phyloP scores from a whole-genome alignment of 768 basidiomycete genomes.

The Harrya chromipes region DNA sequence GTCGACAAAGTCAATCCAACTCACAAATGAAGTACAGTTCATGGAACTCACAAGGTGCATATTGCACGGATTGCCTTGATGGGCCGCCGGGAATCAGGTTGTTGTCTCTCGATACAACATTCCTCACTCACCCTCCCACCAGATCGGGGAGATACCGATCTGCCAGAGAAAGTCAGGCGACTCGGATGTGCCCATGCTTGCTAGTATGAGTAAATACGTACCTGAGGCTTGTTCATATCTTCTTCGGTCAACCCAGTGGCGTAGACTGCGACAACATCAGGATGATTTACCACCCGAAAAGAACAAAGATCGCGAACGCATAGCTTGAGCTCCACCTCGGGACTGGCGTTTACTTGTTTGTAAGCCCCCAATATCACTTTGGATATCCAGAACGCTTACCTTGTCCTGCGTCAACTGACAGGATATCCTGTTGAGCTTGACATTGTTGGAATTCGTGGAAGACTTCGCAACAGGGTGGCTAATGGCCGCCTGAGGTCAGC shows the following conservation, averaged over 20 bases:
- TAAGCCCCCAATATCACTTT: background rate
- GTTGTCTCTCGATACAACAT: background rate
- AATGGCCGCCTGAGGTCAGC: constrained; percentile 2
- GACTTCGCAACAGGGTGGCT: constrained; percentile 22
- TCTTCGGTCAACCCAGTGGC: constrained; percentile 72
- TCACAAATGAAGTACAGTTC: background rate
- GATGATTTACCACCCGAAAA: background rate
- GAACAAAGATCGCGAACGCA: constrained; percentile 55
- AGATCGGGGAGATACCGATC: constrained; percentile 86
- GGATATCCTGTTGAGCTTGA: constrained; percentile 72
- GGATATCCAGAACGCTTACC: constrained; percentile 36
- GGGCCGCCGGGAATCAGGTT: constrained; percentile 1
- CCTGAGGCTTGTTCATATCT: constrained; percentile 86
- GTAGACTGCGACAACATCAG: constrained; percentile 46
- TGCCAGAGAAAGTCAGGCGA: constrained; percentile 28
- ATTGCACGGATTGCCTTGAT: constrained; percentile 81
- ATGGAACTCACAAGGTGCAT: constrained; percentile 60
- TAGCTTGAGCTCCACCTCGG: constrained; percentile 79
- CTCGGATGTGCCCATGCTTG: no score
- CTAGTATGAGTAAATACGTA: constrained; percentile 23
- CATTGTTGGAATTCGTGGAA: constrained; percentile 31
- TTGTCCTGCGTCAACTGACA: constrained; percentile 74
- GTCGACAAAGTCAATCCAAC: constrained; percentile 1
- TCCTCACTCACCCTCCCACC: constrained; percentile 75
- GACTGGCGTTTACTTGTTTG: constrained; percentile 32